Percentiles rank a stretch among this genome's conserved stretches.
Conservation (phyloP, 1,284 basidiomycete species). For the Cutaneotrichosporon sp. region DNA sequence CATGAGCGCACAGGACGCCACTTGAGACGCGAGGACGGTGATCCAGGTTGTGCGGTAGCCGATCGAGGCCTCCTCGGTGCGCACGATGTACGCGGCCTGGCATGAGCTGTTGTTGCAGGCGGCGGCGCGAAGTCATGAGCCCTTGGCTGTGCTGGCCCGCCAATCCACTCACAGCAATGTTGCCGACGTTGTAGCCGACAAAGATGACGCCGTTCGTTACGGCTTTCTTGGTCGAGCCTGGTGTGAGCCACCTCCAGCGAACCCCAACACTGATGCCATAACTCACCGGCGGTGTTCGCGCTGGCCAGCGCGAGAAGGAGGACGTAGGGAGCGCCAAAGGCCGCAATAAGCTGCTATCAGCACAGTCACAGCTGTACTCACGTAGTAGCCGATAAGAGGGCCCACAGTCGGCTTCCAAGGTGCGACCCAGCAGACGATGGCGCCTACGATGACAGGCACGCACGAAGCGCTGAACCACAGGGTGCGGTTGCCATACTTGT, state of each 20-base stretch:
- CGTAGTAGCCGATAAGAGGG: constrained; percentile 57
- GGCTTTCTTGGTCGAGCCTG: constrained; percentile 56
- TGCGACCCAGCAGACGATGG: constrained; percentile 55
- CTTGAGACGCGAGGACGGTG: constrained; percentile 54
- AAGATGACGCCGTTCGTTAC: constrained; percentile 53
- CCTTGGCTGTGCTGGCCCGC: background rate
- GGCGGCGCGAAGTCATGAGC: too few relatives aligned
- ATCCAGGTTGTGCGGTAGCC: constrained; percentile 58
- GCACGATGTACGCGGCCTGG: constrained; percentile 46
- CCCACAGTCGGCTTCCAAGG: constrained; percentile 54
- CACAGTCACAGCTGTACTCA: background rate
- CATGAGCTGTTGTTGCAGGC: background rate
- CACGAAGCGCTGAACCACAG: constrained; percentile 55
- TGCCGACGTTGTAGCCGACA: constrained; percentile 54
- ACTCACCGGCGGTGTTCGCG: constrained; percentile 54
- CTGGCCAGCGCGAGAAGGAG: constrained; percentile 55
- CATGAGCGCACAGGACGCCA: constrained; percentile 36
- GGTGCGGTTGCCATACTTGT: constrained; percentile 45
- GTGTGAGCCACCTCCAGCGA: background rate
- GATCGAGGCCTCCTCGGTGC: constrained; percentile 40
- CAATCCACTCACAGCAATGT: constrained; percentile 35
- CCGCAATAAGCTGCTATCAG: constrained; percentile 37
- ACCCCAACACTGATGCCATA: background rate
- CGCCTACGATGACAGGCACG: constrained; percentile 57
- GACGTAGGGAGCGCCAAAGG: constrained; percentile 58